Percentiles rank a stretch among this genome's conserved stretches.
These are phyloP conservation scores for Breviolum minutum DNA, from an alignment of 73 alveolate genomes.

Conservation along the genomic window DNA sequence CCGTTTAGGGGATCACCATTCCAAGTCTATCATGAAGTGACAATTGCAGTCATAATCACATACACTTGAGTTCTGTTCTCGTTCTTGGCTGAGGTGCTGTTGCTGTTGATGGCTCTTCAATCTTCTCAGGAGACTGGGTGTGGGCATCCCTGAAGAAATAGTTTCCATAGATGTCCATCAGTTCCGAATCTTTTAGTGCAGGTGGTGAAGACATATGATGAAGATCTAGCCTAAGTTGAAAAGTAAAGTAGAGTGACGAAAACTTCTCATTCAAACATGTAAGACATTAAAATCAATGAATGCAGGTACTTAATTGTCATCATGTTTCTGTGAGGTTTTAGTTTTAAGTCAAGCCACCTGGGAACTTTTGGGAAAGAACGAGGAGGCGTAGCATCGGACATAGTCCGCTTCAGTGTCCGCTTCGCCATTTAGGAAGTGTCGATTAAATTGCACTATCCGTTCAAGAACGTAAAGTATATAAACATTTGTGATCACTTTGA, in stretches of 20 bases:
- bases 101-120: neutral
- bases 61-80: neutral
- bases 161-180: neutral
- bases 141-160: neutral
- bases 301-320: neutral
- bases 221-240: too few species aligned
- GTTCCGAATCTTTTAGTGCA: neutral
- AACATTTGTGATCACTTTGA: neutral
- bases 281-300: too few species aligned
- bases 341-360: too few species aligned
- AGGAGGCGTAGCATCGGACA: too few species aligned
- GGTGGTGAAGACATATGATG: neutral
- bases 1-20: neutral
- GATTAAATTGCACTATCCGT: neutral
- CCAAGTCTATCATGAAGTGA: neutral
- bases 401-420: too few species aligned
- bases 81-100: neutral
- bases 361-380: too few species aligned
- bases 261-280: too few species aligned
- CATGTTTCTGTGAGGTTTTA: neutral
- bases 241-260: too few species aligned
- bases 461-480: neutral
- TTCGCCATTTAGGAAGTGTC: too few species aligned
- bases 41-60: neutral
- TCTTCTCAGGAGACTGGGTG: slow-evolving; percentile 24